Percentiles rank a stretch among this genome's conserved stretches.
These are phyloP conservation scores for Globisporangium middletonii DNA, from an alignment of 352 stramenopile species.

Conservation along the genomic window DNA sequence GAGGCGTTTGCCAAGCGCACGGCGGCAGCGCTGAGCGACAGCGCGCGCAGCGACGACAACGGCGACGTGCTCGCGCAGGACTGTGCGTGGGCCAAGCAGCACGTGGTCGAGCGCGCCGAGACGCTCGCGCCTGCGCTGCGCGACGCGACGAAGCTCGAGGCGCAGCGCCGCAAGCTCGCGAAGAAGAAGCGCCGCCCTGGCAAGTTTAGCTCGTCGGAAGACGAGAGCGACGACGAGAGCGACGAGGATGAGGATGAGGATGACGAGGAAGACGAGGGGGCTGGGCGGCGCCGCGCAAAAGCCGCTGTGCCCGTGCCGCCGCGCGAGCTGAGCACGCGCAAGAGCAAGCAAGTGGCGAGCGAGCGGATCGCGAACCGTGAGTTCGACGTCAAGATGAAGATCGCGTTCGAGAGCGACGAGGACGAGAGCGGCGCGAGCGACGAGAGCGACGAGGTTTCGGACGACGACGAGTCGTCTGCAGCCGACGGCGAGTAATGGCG, in stretches of 20 bases:
- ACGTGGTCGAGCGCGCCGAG: conserved; percentile 37
- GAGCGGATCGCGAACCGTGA: conserved; percentile 56
- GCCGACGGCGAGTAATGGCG: not conserved
- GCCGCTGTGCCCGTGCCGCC: conserved; percentile 8
- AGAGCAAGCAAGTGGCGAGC: conserved; percentile 51
- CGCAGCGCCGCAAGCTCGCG: conserved; percentile 27
- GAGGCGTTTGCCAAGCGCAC: conserved; percentile 43
- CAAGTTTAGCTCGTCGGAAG: conserved; percentile 19
- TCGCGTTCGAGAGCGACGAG: conserved; percentile 39
- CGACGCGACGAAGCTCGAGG: conserved; percentile 22
- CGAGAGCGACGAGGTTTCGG: conserved; percentile 4
- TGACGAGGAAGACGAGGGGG: conserved; percentile 5
- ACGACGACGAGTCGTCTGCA: not conserved
- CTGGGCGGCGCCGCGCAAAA: not conserved
- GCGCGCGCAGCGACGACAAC: conserved; percentile 3
- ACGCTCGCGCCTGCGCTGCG: conserved; percentile 30
- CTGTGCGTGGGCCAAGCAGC: conserved; percentile 36
- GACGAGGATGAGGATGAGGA: conserved; percentile 15
- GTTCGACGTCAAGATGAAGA: conserved; percentile 51
- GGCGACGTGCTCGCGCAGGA: conserved; percentile 31
- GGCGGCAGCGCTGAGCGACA: conserved; percentile 27
- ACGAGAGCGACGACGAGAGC: conserved; percentile 22
- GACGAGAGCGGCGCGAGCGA: conserved; percentile 8
- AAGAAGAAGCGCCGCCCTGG: conserved; percentile 21
- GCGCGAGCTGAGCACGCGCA: conserved; percentile 37